Base-by-base conservation (phyloP, 768 basidiomycete species). In the Boletus sp. region DNA sequence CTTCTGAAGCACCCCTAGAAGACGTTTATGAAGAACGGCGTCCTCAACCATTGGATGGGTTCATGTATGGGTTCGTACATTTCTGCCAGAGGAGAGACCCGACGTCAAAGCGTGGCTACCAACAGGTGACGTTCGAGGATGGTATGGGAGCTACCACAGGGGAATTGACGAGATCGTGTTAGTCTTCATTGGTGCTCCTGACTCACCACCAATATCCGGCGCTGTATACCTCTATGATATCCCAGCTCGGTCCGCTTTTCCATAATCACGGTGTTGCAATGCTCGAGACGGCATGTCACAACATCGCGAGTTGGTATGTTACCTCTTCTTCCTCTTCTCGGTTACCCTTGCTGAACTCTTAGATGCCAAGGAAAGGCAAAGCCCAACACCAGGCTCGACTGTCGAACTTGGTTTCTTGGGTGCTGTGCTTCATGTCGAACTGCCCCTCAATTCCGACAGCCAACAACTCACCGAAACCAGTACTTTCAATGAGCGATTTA, bases 361-460 rank as follows among this genome's bases (percentile, higher is more conserved):
- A 5, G 55, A 64, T 66, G 67, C 67, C 72, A 85, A 84, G 71
- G 76, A 80, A 94, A 94, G 93, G 84, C 86, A 47, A 85, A 86
- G 71, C 91, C 90, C 33, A 74, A 72, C 15, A 1, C 80, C 85
- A 37, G 92, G 91, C 11, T 63, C 77, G 40, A 82, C 81, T 5
- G 57, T 90, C 28, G 91, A 95, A 67, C 79, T 98, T 11, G 92
- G 92, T 1, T 90, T 97, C 67, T 76, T 97, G 35, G 92, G 92
- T 17, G 80, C 83, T 12, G 85, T 92, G 2, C 67, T 96, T 17
- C 82, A 82, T 29, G 82, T 89, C 18, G 85, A 88, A 64, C 70
- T 95, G 11, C 94, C 94, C 3, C 76, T 80, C 54, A 78, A 76
- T 10, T 63, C 77, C 4, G 88, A 94, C 50, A 84, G 86, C 39